A percentile compares a stretch with the other conserved stretches of the same genome.
phyloP scores from a whole-genome alignment of 2,329 filamentous ascomycete species.

The Colletotrichum aenigma region DNA sequence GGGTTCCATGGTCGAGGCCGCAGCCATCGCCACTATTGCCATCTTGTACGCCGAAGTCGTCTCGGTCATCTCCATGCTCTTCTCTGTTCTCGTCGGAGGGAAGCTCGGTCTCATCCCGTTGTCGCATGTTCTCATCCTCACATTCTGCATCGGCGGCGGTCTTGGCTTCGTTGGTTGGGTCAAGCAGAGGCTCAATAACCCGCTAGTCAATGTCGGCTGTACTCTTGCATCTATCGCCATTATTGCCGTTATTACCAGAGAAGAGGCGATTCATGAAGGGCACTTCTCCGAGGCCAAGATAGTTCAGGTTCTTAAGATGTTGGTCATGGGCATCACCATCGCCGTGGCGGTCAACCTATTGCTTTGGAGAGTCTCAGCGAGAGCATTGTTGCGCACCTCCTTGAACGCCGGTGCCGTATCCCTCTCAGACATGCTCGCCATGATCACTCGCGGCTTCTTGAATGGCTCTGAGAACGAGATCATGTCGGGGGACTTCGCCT shows the following conservation, averaged over 20 bases:
- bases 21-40: conserved; percentile 76
- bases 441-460: conserved; percentile 83
- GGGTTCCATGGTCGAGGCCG: conserved; percentile 89
- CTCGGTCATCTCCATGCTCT: conserved; percentile 85
- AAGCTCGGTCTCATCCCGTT: conserved; percentile 68
- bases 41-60: conserved; percentile 74
- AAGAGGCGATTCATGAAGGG: conserved; percentile 83
- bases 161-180: conserved; percentile 89
- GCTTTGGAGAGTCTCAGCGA: conserved; percentile 79
- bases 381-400: conserved; percentile 73
- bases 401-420: conserved; percentile 76
- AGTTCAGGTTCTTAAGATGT: conserved; percentile 80
- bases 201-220: conserved; percentile 82
- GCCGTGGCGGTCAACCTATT: conserved; percentile 78
- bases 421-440: conserved; percentile 79
- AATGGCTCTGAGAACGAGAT: conserved; percentile 83
- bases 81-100: conserved; percentile 66
- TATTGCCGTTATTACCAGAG: conserved; percentile 89
- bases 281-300: conserved; percentile 85
- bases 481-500: conserved; percentile 66
- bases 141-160: conserved; percentile 85
- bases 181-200: conserved; percentile 79
- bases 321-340: conserved; percentile 76
- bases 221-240: conserved; percentile 87
- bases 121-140: conserved; percentile 78